Evolutionary conservation across 495 filamentous ascomycete species (phyloP).

Genomic region (Neurospora sp.): DNA sequence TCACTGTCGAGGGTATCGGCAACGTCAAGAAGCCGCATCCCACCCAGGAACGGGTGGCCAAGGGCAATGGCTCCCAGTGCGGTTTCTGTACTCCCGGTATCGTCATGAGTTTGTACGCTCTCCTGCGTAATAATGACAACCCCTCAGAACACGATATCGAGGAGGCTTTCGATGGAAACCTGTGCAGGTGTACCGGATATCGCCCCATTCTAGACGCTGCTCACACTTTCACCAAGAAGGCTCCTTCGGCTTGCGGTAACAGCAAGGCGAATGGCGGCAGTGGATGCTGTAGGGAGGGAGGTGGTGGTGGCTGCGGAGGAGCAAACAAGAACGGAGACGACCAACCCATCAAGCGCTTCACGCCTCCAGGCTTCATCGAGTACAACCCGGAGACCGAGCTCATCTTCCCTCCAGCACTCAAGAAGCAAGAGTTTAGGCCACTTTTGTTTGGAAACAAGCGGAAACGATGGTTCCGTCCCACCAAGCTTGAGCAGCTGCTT

Average conservation of each 20-base stretch:
- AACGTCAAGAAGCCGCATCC: constrained; percentile 81
- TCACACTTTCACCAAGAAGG: constrained; percentile 50
- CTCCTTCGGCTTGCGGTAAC: constrained; percentile 42
- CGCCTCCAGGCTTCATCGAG: constrained; percentile 79
- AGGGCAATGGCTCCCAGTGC: constrained; percentile 57
- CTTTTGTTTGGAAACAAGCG: constrained; percentile 88
- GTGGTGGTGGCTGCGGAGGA: constrained; percentile 49
- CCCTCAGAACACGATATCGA: constrained; percentile 70
- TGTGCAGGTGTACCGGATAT: constrained; percentile 95
- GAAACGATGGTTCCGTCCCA: constrained; percentile 89
- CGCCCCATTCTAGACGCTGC: constrained; percentile 90
- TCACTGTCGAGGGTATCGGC: constrained; percentile 96
- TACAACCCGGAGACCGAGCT: constrained; percentile 89
- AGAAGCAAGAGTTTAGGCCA: constrained; percentile 70
- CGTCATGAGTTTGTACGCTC: constrained; percentile 87
- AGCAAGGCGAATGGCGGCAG: constrained; percentile 49
- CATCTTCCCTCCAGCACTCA: constrained; percentile 81
- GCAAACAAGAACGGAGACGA: constrained; percentile 33
- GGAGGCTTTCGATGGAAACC: constrained; percentile 89
- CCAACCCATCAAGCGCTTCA: constrained; percentile 57
- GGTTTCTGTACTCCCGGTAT: constrained; percentile 95
- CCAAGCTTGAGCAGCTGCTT: constrained; percentile 75
- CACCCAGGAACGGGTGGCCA: constrained; percentile 82
- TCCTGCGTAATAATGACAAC: constrained; percentile 61
- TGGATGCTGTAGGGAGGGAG: constrained; percentile 60